Evolutionary conservation across 352 stramenopile genomes (phyloP), one percentile per base, ranked within the genome.

Genomic region (Pythium dissotocum): DNA sequence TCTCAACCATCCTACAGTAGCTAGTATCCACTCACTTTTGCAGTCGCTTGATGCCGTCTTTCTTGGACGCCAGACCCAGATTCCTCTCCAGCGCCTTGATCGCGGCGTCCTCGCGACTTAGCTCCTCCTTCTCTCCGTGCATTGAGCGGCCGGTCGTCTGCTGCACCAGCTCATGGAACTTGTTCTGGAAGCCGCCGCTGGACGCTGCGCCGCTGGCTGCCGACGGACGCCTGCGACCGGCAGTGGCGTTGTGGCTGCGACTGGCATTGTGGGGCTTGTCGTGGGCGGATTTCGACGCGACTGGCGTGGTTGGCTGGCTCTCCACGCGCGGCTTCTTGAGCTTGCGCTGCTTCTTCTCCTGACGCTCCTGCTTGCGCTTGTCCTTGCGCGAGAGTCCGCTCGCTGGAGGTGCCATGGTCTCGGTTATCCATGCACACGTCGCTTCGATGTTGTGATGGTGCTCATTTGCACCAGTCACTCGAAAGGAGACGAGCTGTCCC

Each of bases 11-110:
- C 30, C 14, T 4, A 28, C 16, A 54, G 4, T 18, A 12, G 5
- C n/a, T 9, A 6, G 32, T n/a, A 38, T 3, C 14, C 28, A 58
- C 76, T 26, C 69, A 93, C 85, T 87, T 89, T 46, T 91, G 78
- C 14, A 94, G 65, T 38, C 88, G 89, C 69, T 87, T 89, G 61
- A 82, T 28, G 0, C 82, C 85, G 26, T 75, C 69, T 16, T 73
- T 67, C 73, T 91, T 91, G 62, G 26, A 63, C 60, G 64, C 66
- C 14, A 94, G 54, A 1, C 83, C 85, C 48, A 93, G 60, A 54
- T 90, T 93, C 8, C 61, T 78, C 67, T 94, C 85, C n/a, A 94
- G 72, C 28, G 80, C 82, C 46, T 89, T 87, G 59, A 93, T 92
- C 72, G 89, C 76, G 13, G 69, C 75, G 67, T 91, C 83, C 36